Percentiles rank a stretch among this genome's conserved stretches.
phyloP scores from a whole-genome alignment of 768 basidiomycete species.

The Podaxis sp. region DNA sequence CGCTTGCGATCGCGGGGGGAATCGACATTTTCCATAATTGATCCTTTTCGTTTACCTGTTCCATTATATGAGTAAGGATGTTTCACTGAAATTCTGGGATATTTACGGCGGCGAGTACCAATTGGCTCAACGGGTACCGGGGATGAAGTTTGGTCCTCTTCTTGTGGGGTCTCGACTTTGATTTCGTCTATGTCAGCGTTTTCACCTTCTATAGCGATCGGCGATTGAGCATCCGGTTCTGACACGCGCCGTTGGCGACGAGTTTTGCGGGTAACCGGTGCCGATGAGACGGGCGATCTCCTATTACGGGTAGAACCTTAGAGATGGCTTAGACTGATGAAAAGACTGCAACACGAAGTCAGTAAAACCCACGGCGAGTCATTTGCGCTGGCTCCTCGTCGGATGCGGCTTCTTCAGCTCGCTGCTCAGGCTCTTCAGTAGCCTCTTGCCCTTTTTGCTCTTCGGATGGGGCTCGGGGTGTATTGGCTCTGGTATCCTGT shows the following conservation, averaged over 20 bases:
- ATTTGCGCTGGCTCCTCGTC: slow-evolving; percentile 34
- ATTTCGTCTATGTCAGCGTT: slow-evolving; percentile 27
- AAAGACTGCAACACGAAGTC: not conserved
- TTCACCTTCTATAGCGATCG: slow-evolving; percentile 24
- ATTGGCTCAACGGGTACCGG: slow-evolving; percentile 25
- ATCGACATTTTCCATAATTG: slow-evolving; percentile 48
- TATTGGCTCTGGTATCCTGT: not conserved
- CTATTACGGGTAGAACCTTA: slow-evolving; percentile 42
- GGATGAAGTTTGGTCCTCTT: slow-evolving; percentile 32
- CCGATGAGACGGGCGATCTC: slow-evolving; percentile 33
- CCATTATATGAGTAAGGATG: not conserved
- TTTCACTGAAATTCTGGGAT: slow-evolving; percentile 17
- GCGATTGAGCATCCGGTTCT: slow-evolving; percentile 25
- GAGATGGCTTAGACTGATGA: not conserved
- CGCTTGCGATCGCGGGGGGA: slow-evolving; percentile 56
- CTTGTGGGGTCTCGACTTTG: slow-evolving; percentile 29
- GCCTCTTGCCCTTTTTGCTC: slow-evolving; percentile 14
- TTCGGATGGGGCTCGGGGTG: slow-evolving; percentile 6
- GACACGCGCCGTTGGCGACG: slow-evolving; percentile 29
- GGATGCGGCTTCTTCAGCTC: slow-evolving; percentile 21
- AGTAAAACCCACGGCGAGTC: slow-evolving; percentile 32
- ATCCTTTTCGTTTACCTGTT: slow-evolving; percentile 67
- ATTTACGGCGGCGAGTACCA: slow-evolving; percentile 29
- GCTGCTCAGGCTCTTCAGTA: slow-evolving; percentile 8
- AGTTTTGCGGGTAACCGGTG: slow-evolving; percentile 28